phyloP scores from a whole-genome alignment of 2,329 filamentous ascomycete species.

The Corinectria fuckeliana region DNA sequence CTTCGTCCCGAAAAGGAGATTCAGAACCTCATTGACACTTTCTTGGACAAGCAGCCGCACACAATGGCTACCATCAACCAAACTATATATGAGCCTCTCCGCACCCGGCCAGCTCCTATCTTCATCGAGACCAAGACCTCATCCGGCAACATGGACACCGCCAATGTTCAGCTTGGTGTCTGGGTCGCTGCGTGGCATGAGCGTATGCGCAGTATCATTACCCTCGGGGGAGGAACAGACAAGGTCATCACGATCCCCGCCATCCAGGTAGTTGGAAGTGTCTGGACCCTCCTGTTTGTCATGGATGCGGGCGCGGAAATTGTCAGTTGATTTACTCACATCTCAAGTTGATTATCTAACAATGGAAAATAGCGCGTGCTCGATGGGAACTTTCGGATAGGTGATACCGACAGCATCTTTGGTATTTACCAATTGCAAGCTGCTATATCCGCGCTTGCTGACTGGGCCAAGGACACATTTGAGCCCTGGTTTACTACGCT shows the following conservation, averaged over 20 bases:
- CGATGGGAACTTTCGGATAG: slow-evolving; percentile 9
- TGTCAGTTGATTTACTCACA: neutral
- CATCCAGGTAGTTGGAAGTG: slow-evolving; percentile 15
- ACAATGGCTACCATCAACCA: slow-evolving; percentile 1
- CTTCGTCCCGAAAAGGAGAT: neutral
- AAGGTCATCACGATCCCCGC: slow-evolving; percentile 7
- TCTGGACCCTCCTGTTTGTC: slow-evolving; percentile 17
- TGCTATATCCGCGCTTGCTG: neutral
- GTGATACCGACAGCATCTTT: slow-evolving; percentile 10
- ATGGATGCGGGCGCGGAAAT: slow-evolving; percentile 11
- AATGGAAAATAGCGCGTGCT: neutral
- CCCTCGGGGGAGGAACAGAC: neutral
- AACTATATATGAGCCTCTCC: slow-evolving; percentile 12
- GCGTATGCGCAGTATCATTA: slow-evolving; percentile 17
- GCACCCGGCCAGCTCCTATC: slow-evolving; percentile 11
- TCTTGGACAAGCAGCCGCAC: neutral
- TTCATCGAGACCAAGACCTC: slow-evolving; percentile 17
- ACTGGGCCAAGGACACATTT: neutral
- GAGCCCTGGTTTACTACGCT: neutral
- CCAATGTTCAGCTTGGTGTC: slow-evolving; percentile 11
- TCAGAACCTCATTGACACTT: neutral
- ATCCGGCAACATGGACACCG: slow-evolving; percentile 8
- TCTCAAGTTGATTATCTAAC: neutral
- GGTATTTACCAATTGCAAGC: slow-evolving; percentile 9
- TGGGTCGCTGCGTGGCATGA: slow-evolving; percentile 22